These are phyloP conservation scores for Helotiales sp. DNA, from an alignment of 2,329 filamentous ascomycete species.

Conservation along the genomic window DNA sequence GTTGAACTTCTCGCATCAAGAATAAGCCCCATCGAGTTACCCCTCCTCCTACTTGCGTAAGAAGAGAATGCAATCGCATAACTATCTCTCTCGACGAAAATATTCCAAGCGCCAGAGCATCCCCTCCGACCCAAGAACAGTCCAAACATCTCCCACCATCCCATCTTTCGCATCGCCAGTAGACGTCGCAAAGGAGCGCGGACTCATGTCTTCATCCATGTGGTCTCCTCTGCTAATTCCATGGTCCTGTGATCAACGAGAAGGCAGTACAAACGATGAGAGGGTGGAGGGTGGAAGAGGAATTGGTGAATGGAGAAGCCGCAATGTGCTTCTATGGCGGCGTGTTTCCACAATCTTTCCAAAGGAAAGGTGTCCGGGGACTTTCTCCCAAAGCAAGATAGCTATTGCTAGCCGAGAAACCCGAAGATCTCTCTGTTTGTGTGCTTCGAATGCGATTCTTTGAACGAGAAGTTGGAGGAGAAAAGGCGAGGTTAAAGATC, in stretches of 20 bases:
- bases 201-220: constrained; percentile 91
- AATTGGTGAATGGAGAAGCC: constrained; percentile 72
- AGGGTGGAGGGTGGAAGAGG: constrained; percentile 46
- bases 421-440: constrained; percentile 70
- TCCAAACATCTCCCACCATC: constrained; percentile 40
- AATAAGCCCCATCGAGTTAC: constrained; percentile 99
- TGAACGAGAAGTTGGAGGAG: constrained; percentile 76
- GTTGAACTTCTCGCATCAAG: constrained; percentile 87
- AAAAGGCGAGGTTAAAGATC: constrained; percentile 32
- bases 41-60: constrained; percentile 41
- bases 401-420: constrained; percentile 39
- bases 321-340: constrained; percentile 98
- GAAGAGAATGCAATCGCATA: constrained; percentile 84
- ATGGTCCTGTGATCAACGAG: constrained; percentile 33
- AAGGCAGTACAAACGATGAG: constrained; percentile 36
- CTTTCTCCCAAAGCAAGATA: constrained; percentile 97
- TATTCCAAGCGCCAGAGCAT: constrained; percentile 56
- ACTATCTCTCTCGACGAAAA: constrained; percentile 95
- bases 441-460: constrained; percentile 99
- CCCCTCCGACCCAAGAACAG: constrained; percentile 40
- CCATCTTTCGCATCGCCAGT: constrained; percentile 28
- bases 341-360: constrained; percentile 85
- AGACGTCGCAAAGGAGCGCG: constrained; percentile 48
- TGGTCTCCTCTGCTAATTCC: constrained; percentile 43
- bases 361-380: constrained; percentile 85